These are phyloP conservation scores for Falciphora oryzae DNA, from an alignment of 2,329 filamentous ascomycete genomes.

Conservation along the genomic window DNA sequence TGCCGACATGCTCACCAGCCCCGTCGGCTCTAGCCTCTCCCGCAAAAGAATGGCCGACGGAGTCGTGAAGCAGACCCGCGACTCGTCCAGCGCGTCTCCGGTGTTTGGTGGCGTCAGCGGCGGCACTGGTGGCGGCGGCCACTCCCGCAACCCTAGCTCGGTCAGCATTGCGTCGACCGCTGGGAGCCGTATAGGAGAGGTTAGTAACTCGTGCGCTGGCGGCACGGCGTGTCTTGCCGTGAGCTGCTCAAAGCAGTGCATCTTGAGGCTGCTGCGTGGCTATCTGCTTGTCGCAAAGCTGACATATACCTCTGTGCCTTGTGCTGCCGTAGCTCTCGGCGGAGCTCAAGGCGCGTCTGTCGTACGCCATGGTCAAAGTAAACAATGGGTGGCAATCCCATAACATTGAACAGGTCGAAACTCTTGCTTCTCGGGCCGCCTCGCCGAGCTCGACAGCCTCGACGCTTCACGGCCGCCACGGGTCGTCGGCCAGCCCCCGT, in stretches of 20 bases:
- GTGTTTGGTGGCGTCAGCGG: slow-evolving; percentile 23
- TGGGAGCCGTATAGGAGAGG: slow-evolving; percentile 71
- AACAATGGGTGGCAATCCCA: slow-evolving; percentile 83
- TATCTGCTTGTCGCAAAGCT: slow-evolving; percentile 14
- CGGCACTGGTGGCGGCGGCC: slow-evolving; percentile 33
- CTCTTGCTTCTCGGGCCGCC: slow-evolving; percentile 60
- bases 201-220: slow-evolving; percentile 36
- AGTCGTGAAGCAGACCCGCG: slow-evolving; percentile 52
- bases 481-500: slow-evolving; percentile 50
- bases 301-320: slow-evolving; percentile 13
- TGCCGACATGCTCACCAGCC: slow-evolving; percentile 20
- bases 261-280: not conserved
- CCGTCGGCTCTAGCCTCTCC: slow-evolving; percentile 30
- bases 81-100: slow-evolving; percentile 39
- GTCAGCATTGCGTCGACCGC: slow-evolving; percentile 56
- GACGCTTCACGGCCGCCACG: slow-evolving; percentile 45
- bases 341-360: slow-evolving; percentile 75
- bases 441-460: slow-evolving; percentile 58
- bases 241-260: not conserved
- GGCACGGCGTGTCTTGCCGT: no score
- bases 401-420: slow-evolving; percentile 72
- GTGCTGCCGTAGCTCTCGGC: slow-evolving; percentile 56
- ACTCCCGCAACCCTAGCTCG: slow-evolving; percentile 67
- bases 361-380: slow-evolving; percentile 92
- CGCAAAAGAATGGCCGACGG: slow-evolving; percentile 77